Percentiles rank a stretch among this genome's conserved stretches.
These are phyloP conservation scores for Phytopythium oedochilum DNA, from an alignment of 352 stramenopile genomes.

Conservation along the genomic window DNA sequence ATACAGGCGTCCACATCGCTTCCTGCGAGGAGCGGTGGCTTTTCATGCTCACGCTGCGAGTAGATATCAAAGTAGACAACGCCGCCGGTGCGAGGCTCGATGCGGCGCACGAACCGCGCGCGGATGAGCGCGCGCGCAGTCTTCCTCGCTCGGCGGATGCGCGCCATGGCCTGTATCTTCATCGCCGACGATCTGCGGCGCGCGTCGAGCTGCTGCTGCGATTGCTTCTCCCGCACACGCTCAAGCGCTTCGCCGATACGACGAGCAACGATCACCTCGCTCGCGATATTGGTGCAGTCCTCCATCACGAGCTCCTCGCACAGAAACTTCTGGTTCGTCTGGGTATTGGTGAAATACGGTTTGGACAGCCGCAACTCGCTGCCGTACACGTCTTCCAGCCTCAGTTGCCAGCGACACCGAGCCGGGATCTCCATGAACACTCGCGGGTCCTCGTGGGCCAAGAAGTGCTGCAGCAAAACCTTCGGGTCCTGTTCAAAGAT, in stretches of 20 bases:
- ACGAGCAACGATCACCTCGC: slow-evolving; percentile 50
- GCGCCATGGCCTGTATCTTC: slow-evolving; percentile 67
- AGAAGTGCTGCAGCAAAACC: slow-evolving; percentile 33
- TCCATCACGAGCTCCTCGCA: slow-evolving; percentile 68
- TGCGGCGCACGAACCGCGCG: slow-evolving; percentile 46
- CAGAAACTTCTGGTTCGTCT: slow-evolving; percentile 62
- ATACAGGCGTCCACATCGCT: slow-evolving; percentile 40
- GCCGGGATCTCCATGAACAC: slow-evolving; percentile 22
- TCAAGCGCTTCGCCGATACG: slow-evolving; percentile 37
- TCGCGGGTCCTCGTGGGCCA: neutral
- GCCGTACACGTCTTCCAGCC: slow-evolving; percentile 49
- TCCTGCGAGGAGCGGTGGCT: slow-evolving; percentile 39
- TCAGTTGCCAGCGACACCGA: slow-evolving; percentile 54
- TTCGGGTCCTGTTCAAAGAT: slow-evolving; percentile 58
- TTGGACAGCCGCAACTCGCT: slow-evolving; percentile 38
- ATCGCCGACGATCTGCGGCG: slow-evolving; percentile 28
- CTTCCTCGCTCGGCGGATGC: slow-evolving; percentile 38
- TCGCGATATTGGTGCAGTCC: slow-evolving; percentile 52
- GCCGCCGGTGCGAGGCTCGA: slow-evolving; percentile 45
- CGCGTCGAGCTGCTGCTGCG: slow-evolving; percentile 27
- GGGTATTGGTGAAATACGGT: slow-evolving; percentile 55
- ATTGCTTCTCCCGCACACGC: slow-evolving; percentile 24
- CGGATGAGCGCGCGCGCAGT: slow-evolving; percentile 46
- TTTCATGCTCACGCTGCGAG: slow-evolving; percentile 25
- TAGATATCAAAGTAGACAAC: slow-evolving; percentile 63